These are phyloP conservation scores for Citrus maxima DNA, from an alignment of 345 rosid genomes.

Conservation along the genomic window DNA sequence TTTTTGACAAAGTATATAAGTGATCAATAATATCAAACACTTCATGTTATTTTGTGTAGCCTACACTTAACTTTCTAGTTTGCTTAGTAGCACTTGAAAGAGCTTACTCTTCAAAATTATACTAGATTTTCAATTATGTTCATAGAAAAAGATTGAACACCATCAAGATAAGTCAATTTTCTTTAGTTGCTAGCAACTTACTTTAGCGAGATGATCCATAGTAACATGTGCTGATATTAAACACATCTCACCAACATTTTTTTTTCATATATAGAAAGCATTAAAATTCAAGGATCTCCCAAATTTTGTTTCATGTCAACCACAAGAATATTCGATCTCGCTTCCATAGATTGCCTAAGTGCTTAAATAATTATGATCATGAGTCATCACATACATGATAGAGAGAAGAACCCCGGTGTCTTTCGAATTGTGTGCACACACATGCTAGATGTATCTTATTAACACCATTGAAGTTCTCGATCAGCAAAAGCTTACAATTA, in stretches of 20 bases:
- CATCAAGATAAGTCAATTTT: conserved; percentile 24
- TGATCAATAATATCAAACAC: too few species aligned
- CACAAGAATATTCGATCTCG: not conserved
- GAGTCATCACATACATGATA: not conserved
- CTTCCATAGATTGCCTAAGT: not conserved
- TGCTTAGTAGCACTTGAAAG: conserved; percentile 4
- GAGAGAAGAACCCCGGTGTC: not conserved
- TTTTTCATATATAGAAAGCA: conserved; percentile 13
- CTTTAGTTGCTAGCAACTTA: conserved; percentile 13
- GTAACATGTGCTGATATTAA: conserved; percentile 23
- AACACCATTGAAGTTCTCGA: conserved; percentile 3
- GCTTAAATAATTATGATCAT: not conserved
- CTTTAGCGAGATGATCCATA: conserved; percentile 5
- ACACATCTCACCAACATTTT: conserved; percentile 25
- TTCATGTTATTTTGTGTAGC: not conserved
- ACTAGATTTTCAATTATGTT: conserved; percentile 4
- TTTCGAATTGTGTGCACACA: conserved; percentile 11
- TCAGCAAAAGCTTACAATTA: not conserved
- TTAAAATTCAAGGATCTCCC: conserved; percentile 10
- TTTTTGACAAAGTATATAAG: too few species aligned
- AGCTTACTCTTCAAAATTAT: conserved; percentile 11
- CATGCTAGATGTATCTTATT: not conserved
- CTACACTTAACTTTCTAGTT: not conserved
- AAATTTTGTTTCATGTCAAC: not conserved
- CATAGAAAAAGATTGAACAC: conserved; percentile 39